phyloP scores from a whole-genome alignment of 305 asterid species.

The Fraxinus angustifolia region DNA sequence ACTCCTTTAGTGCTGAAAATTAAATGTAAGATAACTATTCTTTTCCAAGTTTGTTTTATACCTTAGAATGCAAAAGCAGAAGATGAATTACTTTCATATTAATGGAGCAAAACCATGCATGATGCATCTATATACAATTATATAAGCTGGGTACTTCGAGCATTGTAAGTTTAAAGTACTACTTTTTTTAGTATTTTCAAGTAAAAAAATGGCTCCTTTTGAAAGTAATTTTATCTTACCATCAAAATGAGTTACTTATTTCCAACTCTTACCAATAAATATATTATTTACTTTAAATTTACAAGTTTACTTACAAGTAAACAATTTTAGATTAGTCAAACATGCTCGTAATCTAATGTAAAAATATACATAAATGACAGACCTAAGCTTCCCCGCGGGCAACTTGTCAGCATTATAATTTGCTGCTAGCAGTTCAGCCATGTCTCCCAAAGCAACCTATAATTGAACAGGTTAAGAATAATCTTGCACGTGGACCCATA shows the following conservation, averaged over 20 bases:
- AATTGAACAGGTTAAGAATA: background rate
- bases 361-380: background rate
- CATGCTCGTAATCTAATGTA: background rate
- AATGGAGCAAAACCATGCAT: background rate
- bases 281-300: background rate
- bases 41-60: background rate
- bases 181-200: background rate
- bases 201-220: background rate
- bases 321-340: background rate
- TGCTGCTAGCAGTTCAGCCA: conserved; percentile 67
- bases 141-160: background rate
- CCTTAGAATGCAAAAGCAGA: background rate
- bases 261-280: background rate
- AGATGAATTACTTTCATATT: background rate
- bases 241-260: background rate
- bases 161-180: background rate
- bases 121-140: background rate
- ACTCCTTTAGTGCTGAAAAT: conserved; percentile 83
- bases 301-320: background rate
- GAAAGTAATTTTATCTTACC: background rate
- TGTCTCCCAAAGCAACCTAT: conserved; percentile 94
- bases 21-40: background rate
- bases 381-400: conserved; percentile 86
- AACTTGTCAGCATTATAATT: conserved; percentile 68
- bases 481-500: background rate